phyloP scores from a whole-genome alignment of 2,329 filamentous ascomycete genomes.

The Colletotrichum higginsianum region DNA sequence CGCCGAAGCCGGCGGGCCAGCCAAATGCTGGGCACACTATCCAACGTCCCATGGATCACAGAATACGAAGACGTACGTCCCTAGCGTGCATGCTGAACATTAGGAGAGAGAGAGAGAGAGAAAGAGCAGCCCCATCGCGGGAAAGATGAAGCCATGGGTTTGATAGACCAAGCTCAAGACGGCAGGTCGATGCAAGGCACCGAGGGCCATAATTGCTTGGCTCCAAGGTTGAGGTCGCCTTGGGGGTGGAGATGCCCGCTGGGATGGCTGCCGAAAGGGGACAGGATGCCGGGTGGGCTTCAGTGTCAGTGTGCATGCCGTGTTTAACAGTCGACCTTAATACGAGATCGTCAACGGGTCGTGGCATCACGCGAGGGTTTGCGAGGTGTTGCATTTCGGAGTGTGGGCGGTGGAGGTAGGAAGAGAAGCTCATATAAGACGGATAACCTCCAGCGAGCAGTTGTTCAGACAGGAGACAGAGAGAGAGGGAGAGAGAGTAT shows the following conservation, averaged over 20 bases:
- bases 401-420: not conserved
- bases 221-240: conserved; percentile 26
- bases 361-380: conserved; percentile 14
- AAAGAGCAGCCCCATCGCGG: not conserved
- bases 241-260: conserved; percentile 27
- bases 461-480: not conserved
- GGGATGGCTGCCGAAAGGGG: conserved; percentile 30
- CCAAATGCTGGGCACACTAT: too few species aligned
- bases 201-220: conserved; percentile 18
- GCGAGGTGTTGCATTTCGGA: not conserved
- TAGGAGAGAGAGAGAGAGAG: not conserved
- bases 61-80: conserved; percentile 27
- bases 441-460: not conserved
- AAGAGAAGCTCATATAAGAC: conserved; percentile 11
- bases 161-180: conserved; percentile 31
- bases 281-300: conserved; percentile 8
- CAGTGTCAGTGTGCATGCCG: not conserved
- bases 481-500: not conserved
- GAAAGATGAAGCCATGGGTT: not conserved
- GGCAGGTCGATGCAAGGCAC: conserved; percentile 36
- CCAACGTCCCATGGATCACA: not conserved
- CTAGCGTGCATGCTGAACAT: conserved; percentile 21
- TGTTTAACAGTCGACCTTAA: conserved; percentile 1
- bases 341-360: conserved; percentile 36
- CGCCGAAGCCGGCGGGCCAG: not conserved